A percentile compares a stretch with the other conserved stretches of the same genome.
Evolutionary conservation across 2,329 filamentous ascomycete species (phyloP).

Genomic region (Xylariaceae sp.): DNA sequence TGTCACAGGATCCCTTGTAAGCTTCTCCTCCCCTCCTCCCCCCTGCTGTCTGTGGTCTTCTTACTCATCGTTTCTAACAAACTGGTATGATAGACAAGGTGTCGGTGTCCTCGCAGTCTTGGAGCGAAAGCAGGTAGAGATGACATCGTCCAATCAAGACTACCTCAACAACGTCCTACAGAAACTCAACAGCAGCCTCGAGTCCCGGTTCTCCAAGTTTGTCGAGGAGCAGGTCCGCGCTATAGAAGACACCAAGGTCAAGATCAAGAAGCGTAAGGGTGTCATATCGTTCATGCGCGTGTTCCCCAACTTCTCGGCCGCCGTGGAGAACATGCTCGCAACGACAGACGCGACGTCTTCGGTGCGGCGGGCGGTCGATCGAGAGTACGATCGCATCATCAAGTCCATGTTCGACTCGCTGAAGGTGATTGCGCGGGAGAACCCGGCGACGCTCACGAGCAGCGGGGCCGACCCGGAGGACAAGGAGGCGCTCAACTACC

Average conservation of each 20-base stretch:
- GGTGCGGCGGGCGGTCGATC: slow-evolving; percentile 73
- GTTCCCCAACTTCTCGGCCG: slow-evolving; percentile 79
- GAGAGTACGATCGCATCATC: slow-evolving; percentile 82
- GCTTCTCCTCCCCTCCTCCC: slow-evolving; percentile 37
- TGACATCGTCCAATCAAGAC: slow-evolving; percentile 89
- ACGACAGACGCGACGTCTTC: slow-evolving; percentile 51
- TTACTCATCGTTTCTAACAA: too few relatives aligned
- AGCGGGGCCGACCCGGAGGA: slow-evolving; percentile 64
- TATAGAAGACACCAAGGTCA: slow-evolving; percentile 97
- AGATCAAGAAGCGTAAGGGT: slow-evolving; percentile 96
- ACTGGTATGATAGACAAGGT: slow-evolving; percentile 72
- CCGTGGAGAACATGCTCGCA: slow-evolving; percentile 77
- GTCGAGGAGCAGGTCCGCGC: slow-evolving; percentile 92
- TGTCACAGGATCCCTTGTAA: slow-evolving; percentile 75
- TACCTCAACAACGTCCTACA: slow-evolving; percentile 76
- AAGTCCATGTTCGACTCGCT: slow-evolving; percentile 96
- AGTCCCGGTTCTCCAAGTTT: slow-evolving; percentile 76
- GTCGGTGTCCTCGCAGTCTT: slow-evolving; percentile 78
- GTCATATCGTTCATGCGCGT: slow-evolving; percentile 93
- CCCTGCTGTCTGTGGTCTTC: too few relatives aligned
- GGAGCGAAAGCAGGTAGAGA: slow-evolving; percentile 70
- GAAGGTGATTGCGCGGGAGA: slow-evolving; percentile 82
- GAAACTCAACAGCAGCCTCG: slow-evolving; percentile 69
- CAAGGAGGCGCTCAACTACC: slow-evolving; percentile 94
- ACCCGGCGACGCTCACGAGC: slow-evolving; percentile 43